Evolutionary conservation across 768 basidiomycete species (phyloP), one percentile per base, ranked within the genome.

Genomic region (Rhodotorula paludigena): DNA sequence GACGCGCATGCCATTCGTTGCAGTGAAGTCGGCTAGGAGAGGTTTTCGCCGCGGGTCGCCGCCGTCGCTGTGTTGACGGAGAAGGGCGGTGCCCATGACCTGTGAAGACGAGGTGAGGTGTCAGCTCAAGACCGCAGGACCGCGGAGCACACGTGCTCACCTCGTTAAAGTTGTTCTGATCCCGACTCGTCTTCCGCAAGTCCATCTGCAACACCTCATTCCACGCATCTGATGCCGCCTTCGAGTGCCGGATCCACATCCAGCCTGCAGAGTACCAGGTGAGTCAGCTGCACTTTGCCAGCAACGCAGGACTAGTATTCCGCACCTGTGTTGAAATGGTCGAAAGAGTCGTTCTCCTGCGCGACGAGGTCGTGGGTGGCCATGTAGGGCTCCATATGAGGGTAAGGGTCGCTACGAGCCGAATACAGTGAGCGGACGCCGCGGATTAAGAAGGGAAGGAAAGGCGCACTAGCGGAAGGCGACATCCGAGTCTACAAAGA

Each of bases 401-500:
- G 69, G 47, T 66, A 71, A 0, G 69, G 69, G 44, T 66, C 64
- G 36, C 69, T 71, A 54, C 30, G 30, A 32, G 42, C 5, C 15
- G 49, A 6, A 28, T 25, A 33, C 39, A 12, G 18, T 35, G 5
- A 42, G n/a, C 32, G 5, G 35, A 11, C 14, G 47, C 16, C 1
- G 2, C 8, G 15, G 18, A 21, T 5, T 23, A 18, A 7, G 52
- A 62, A 33, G 7, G 41, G 21, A n/a, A 44, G 30, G 8, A 5
- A 12, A 8, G 25, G 55, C 70, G 53, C 25, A 72, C 70, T 61
- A 47, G 30, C 58, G 47, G 47, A 68, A 64, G 4, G 59, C 21
- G 9, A 72, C 66, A 48, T 72, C 71, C n/a, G 66, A 60, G 47
- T 72, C 71, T 52, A 68, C 35, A 49, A 72, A 72, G 57, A 68